A percentile compares a stretch with the other conserved stretches of the same genome.
Conservation (phyloP, 2,329 filamentous ascomycete species). For the Diaporthe humulicola region DNA sequence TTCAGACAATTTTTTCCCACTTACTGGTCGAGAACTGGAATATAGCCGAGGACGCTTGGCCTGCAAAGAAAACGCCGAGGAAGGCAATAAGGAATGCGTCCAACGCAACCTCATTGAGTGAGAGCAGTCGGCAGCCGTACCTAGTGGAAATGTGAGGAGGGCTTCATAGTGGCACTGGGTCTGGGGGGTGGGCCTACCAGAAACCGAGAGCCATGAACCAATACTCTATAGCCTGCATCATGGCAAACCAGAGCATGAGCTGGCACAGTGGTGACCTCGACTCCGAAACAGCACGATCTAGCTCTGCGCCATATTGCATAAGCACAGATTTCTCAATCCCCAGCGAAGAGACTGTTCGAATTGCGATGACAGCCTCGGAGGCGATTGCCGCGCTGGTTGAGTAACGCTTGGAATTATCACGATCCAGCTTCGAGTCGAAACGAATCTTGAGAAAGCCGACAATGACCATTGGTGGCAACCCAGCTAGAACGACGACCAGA, state of each 20-base stretch:
- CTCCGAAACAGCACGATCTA: conserved; percentile 4
- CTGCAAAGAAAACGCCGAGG: neutral
- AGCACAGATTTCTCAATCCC: neutral
- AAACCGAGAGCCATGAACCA: conserved; percentile 57
- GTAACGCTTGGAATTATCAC: conserved; percentile 3
- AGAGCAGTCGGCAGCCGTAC: neutral
- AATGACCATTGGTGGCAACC: neutral
- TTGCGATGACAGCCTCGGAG: neutral
- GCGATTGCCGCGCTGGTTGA: neutral
- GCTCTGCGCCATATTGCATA: neutral
- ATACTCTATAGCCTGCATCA: conserved; percentile 56
- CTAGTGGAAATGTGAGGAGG: neutral
- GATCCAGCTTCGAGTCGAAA: neutral
- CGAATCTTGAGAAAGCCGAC: neutral
- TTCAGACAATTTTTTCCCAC: neutral
- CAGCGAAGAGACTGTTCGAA: neutral
- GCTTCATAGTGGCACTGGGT: no score
- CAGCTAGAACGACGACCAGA: neutral
- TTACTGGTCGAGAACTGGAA: conserved; percentile 13
- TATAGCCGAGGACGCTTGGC: neutral
- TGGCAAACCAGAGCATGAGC: conserved; percentile 52
- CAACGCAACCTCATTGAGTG: neutral
- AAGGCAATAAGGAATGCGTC: neutral
- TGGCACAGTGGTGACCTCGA: conserved; percentile 53
- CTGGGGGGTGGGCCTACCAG: conserved; percentile 45